Conservation (phyloP, 2,329 filamentous ascomycete genomes). For the Amphichorda felina region DNA sequence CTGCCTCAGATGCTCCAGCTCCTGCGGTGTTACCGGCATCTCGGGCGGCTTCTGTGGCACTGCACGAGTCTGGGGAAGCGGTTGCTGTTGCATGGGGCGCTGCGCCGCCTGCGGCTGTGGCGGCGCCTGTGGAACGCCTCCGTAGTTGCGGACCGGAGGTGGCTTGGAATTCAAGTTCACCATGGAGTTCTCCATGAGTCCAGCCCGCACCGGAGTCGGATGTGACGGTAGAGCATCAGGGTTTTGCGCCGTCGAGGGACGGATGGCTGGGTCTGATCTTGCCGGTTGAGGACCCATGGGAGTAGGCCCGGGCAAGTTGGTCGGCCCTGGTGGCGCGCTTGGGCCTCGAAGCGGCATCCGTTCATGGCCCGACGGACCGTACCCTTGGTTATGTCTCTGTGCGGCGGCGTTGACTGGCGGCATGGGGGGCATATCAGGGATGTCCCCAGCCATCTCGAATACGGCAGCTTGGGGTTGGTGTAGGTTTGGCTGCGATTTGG, state of each 20-base stretch:
- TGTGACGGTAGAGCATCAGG: constrained; percentile 44
- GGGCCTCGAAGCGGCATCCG: constrained; percentile 16
- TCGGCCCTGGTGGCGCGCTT: constrained; percentile 17
- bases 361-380: constrained; percentile 7
- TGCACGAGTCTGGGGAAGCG: constrained; percentile 8
- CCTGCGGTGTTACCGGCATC: constrained; percentile 57
- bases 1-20: constrained; percentile 64
- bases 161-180: constrained; percentile 45
- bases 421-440: constrained; percentile 41
- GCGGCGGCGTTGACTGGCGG: constrained; percentile 14
- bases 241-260: constrained; percentile 10
- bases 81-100: constrained; percentile 17
- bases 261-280: background rate
- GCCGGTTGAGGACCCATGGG: constrained; percentile 1
- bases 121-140: constrained; percentile 26
- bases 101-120: constrained; percentile 11
- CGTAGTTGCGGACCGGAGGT: constrained; percentile 45
- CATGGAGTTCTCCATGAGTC: constrained; percentile 46
- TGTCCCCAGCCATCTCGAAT: constrained; percentile 61
- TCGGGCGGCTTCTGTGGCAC: constrained; percentile 20
- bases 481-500: constrained; percentile 57
- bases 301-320: constrained; percentile 7
- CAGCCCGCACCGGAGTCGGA: constrained; percentile 50
- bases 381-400: background rate
- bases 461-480: constrained; percentile 53